These are phyloP conservation scores for Garcia nutans DNA, from an alignment of 345 rosid genomes.

Conservation along the genomic window DNA sequence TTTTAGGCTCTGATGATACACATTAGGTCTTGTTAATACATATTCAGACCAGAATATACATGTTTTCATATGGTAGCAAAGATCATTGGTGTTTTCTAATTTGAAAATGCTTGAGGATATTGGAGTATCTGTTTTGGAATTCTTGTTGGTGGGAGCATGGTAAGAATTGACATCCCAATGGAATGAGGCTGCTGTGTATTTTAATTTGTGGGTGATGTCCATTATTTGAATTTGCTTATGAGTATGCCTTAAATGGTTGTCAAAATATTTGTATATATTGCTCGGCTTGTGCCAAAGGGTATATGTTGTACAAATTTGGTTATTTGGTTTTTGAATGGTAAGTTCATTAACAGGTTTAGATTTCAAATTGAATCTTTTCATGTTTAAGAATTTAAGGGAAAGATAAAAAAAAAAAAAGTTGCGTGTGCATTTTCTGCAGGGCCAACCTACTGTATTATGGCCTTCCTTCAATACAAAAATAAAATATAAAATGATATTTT, in stretches of 20 bases:
- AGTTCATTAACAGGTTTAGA: no score
- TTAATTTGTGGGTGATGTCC: not conserved
- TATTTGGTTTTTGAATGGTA: no score
- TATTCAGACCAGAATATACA: not conserved
- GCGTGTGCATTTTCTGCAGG: no score
- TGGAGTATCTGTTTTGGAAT: not conserved
- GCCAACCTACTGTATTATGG: no score
- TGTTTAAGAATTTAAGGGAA: no score
- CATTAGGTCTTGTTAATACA: not conserved
- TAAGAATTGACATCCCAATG: not conserved
- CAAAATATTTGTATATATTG: not conserved
- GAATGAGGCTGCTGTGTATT: not conserved
- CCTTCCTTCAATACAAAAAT: no score
- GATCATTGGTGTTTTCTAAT: not conserved
- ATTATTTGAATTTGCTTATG: not conserved
- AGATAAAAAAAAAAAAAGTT: no score
- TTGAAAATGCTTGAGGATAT: not conserved
- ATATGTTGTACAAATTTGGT: no score
- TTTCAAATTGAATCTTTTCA: no score
- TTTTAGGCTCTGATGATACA: constrained; percentile 1
- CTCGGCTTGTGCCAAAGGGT: no score
- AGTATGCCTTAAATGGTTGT: not conserved
- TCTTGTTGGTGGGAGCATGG: not conserved
- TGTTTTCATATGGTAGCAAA: not conserved
- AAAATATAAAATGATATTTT: no score